Percentiles rank a stretch among this genome's conserved stretches.
phyloP scores from a whole-genome alignment of 2,329 filamentous ascomycete genomes.

The Cladosporium sp. region DNA sequence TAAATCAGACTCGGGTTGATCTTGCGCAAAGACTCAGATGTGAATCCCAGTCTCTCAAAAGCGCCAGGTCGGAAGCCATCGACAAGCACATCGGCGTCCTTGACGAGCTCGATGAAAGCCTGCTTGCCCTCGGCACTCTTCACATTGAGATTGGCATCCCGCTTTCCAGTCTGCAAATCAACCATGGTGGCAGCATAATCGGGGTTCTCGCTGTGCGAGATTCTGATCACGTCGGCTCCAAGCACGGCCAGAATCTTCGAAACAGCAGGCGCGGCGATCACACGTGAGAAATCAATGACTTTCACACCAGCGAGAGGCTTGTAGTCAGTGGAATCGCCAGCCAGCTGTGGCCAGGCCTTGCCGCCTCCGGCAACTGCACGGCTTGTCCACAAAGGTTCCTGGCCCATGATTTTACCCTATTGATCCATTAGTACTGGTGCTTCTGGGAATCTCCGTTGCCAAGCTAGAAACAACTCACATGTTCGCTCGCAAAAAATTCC shows the following conservation, averaged over 20 bases:
- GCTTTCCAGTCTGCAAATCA: conserved; percentile 2
- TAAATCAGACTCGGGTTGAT: conserved; percentile 45
- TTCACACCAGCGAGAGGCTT: conserved; percentile 2
- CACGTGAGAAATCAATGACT: conserved; percentile 7
- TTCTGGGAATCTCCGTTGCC: neutral
- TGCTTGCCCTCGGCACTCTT: conserved; percentile 6
- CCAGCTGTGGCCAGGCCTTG: neutral
- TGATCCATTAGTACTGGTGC: neutral
- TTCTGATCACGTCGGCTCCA: conserved; percentile 9
- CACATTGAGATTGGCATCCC: neutral
- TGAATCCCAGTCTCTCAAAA: conserved; percentile 48
- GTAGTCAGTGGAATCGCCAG: neutral
- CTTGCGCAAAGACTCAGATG: conserved; percentile 39
- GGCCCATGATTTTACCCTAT: conserved; percentile 10
- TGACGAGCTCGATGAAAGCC: conserved; percentile 34
- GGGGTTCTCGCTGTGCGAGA: neutral
- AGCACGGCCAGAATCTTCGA: neutral
- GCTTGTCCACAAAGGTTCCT: conserved; percentile 9
- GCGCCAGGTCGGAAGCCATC: conserved; percentile 49
- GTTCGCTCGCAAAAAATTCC: conserved; percentile 26
- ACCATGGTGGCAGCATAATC: conserved; percentile 10
- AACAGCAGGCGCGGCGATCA: conserved; percentile 4
- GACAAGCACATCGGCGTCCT: conserved; percentile 49
- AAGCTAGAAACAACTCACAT: neutral
- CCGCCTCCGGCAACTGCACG: neutral